Percentiles rank a stretch among this genome's conserved stretches.
phyloP scores from a whole-genome alignment of 1,139 yeast species.

The Debaryomycetaceae sp. region DNA sequence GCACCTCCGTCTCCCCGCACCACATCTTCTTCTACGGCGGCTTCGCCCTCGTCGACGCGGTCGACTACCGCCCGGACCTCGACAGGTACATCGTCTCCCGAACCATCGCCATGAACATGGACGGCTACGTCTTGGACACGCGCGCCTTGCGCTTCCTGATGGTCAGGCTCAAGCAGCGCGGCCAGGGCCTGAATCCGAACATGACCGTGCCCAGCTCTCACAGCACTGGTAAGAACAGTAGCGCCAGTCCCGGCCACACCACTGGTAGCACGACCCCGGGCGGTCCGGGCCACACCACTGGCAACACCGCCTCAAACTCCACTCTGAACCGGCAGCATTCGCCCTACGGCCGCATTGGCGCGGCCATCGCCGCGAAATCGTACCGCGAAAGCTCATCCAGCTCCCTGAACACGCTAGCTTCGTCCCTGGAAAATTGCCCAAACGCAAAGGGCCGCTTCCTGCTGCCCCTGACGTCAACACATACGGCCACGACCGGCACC shows the following conservation, averaged over 20 bases:
- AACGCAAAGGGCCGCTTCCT: too few species aligned
- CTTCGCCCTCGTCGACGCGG: conserved; percentile 17
- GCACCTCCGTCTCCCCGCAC: conserved; percentile 21
- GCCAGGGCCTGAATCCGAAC: too few species aligned
- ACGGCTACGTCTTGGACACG: conserved; percentile 28
- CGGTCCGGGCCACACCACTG: too few species aligned
- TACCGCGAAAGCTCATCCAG: conserved; percentile 5
- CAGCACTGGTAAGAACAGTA: too few species aligned
- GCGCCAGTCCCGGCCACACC: too few species aligned
- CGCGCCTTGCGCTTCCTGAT: conserved; percentile 21
- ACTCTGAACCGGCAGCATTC: neutral
- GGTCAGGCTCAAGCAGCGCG: conserved; percentile 13
- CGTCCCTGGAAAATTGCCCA: too few species aligned
- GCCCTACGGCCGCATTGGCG: conserved; percentile 7
- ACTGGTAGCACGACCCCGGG: too few species aligned
- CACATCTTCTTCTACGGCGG: conserved; percentile 36
- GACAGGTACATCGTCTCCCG: conserved; percentile 31
- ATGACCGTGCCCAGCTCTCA: too few species aligned
- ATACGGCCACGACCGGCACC: neutral
- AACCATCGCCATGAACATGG: conserved; percentile 19
- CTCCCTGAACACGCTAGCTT: neutral
- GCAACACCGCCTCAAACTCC: too few species aligned
- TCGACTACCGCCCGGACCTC: conserved; percentile 11
- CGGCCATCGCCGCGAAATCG: conserved; percentile 9
- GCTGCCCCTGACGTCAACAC: too few species aligned